Base-by-base conservation (phyloP, 345 rosid species). In the Sonneratia caseolaris region DNA sequence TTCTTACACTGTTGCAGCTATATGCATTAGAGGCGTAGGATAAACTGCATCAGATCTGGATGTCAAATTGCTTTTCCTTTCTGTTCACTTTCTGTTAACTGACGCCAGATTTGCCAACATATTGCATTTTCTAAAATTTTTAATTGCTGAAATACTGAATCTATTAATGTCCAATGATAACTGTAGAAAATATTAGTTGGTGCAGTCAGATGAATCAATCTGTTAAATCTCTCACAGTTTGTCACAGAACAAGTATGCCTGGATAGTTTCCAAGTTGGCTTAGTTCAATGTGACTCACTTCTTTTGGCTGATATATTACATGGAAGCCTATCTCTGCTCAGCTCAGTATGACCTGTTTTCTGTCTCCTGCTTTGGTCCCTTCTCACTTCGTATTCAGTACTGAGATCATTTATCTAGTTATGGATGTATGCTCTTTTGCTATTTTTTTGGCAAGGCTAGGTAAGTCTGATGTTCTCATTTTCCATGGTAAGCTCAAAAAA, bases 401-500 rank as follows among this genome's bases (percentile, higher is more conserved):
- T 35, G 18, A 27, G 66, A 13, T 27, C 32, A 35, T 24, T 15
- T 61, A 56, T 5, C 18, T n/a, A 53, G 8, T 32, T 27, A 32
- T 32, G 27, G 37, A 2, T 10, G 27, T 9, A 61, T 61, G 66
- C 37, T 61, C 4, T 37, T 61, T 3, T 56, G 24, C 10, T 5
- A 1, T 56, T 18, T 21, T 21, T 3, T 56, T 59, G 24, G 13
- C 64, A 3, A 59, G 64, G 64, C 4, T 61, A 32, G 27, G 37
- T 35, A 62, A 22, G 32, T 62, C 66, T 62, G 66, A 62, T 62
- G 18, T 62, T 19, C 66, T 35, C 66, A 78, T 75, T 69, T 75
- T 74, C 74, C 65, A 1, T 69, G 69, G 36, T 75, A 84, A 93
- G 98, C 88, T 89, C n/a, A 91, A 85, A 79, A 93, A 91, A 81